Base-by-base conservation (phyloP, 805 yeast genomes). In the Cephaloascus albidus region DNA sequence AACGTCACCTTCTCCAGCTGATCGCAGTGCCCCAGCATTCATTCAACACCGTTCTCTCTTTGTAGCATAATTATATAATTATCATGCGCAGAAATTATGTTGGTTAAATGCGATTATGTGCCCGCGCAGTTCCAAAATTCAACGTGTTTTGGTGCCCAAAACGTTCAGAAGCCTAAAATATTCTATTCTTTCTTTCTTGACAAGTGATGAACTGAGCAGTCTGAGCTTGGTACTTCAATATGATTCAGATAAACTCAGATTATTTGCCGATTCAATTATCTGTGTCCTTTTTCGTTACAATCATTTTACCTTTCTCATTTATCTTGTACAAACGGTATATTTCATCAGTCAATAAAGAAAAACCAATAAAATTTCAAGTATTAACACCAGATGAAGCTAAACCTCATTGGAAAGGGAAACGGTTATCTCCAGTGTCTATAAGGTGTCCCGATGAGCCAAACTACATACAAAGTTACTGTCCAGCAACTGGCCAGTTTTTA, bases 401-500 rank as follows among this genome's bases (percentile, higher is more conserved):
- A 54, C 86, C 88, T 3, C 90, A 86, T 54, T 89, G 96, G 96
- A 88, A 88, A 58, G 95, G 95, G 4, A 82, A 78, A 50, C 66
- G 96, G 38, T 65, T 86, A 27, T 73, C 75, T 38, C 81, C 87
- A 0, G 72, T 82, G 12, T 64, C 77, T 12, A 67, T 85, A 3
- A 63, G 64, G 36, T 74, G 76, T 41, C 70, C 72, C 2, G 73
- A 72, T 18, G 88, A 83, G 39, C 85, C 90, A 2, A 68, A 64
- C 17, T 67, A 60, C 46, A 85, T 90, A 44, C 89, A 86, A 53
- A 77, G 89, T 44, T 83, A 85, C 57, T 90, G 98, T 61, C 98
- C 98, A 3, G 96, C 97, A 0, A 93, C 97, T 0, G 94, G 96
- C 27, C 96, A 87, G 60, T 79, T 65, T 45, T 65, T 90, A 46